Conservation (phyloP, 345 rosid genomes). For the Bruguiera parviflora region DNA sequence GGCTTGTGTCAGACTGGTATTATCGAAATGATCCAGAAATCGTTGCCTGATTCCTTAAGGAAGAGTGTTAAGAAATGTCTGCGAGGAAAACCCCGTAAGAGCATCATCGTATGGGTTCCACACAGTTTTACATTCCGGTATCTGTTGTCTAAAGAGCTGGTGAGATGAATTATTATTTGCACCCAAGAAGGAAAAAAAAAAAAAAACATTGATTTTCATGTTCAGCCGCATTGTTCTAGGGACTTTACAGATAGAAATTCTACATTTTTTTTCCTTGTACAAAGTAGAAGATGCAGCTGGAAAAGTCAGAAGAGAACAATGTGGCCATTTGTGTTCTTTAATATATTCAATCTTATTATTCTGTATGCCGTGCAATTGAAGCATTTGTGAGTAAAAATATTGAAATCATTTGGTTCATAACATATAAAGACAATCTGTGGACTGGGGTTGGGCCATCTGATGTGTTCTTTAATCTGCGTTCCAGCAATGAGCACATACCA, state of each 20-base stretch:
- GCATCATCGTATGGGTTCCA: conserved; percentile 71
- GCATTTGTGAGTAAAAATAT: background rate
- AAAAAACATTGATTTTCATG: background rate
- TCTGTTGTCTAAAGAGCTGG: conserved; percentile 76
- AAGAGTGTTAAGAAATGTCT: conserved; percentile 52
- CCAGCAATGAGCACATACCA: too few species aligned
- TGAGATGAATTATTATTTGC: conserved; percentile 33
- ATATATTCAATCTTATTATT: conserved; percentile 6
- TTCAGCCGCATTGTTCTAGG: conserved; percentile 8
- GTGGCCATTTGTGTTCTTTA: conserved; percentile 7
- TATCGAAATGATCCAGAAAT: conserved; percentile 59
- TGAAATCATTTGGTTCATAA: background rate
- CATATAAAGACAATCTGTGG: too few species aligned
- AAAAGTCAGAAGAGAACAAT: conserved; percentile 19
- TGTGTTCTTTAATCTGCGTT: too few species aligned
- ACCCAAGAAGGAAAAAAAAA: background rate
- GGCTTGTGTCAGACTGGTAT: conserved; percentile 54
- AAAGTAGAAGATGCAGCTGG: conserved; percentile 23
- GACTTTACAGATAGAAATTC: conserved; percentile 15
- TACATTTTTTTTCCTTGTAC: conserved; percentile 29
- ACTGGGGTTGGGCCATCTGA: too few species aligned
- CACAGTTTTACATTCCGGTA: conserved; percentile 83
- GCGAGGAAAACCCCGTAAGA: conserved; percentile 56
- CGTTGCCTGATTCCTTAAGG: conserved; percentile 60
- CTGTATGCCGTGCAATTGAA: conserved; percentile 2